A percentile compares a stretch with the other conserved stretches of the same genome.
These are phyloP conservation scores for Lichtheimia ramosa DNA, from an alignment of 371 early-diverging fungal genomes.

Conservation along the genomic window DNA sequence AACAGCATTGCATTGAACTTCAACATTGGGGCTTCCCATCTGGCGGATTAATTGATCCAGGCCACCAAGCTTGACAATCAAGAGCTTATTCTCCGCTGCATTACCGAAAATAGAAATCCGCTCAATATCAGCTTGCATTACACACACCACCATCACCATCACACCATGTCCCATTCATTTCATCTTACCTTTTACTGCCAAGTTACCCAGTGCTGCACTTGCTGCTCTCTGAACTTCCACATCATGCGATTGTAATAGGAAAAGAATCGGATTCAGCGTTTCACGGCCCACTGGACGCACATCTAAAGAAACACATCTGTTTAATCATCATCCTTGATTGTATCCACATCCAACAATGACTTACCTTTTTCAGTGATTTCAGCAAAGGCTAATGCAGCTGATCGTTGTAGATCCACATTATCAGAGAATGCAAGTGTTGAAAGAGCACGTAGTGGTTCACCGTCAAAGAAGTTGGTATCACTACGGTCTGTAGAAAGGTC, in stretches of 20 bases:
- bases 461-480: constrained; percentile 85
- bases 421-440: constrained; percentile 84
- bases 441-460: constrained; percentile 81
- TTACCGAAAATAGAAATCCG: constrained; percentile 3
- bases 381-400: constrained; percentile 90
- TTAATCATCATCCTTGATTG: neutral
- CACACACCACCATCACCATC: no score
- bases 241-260: constrained; percentile 82
- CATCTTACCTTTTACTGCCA: constrained; percentile 80
- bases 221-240: constrained; percentile 89
- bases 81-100: constrained; percentile 78
- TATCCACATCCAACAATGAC: neutral
- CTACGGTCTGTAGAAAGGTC: constrained; percentile 59
- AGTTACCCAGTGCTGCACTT: constrained; percentile 87
- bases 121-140: neutral
- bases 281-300: constrained; percentile 78
- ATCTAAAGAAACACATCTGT: constrained; percentile 44
- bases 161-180: no score
- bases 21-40: constrained; percentile 85
- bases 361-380: constrained; percentile 87
- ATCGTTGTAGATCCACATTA: constrained; percentile 84
- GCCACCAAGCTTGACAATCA: constrained; percentile 86
- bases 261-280: constrained; percentile 81
- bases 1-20: constrained; percentile 95
- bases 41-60: constrained; percentile 88